Evolutionary conservation across 495 filamentous ascomycete species (phyloP).

Genomic region (Aspergillus affinis): DNA sequence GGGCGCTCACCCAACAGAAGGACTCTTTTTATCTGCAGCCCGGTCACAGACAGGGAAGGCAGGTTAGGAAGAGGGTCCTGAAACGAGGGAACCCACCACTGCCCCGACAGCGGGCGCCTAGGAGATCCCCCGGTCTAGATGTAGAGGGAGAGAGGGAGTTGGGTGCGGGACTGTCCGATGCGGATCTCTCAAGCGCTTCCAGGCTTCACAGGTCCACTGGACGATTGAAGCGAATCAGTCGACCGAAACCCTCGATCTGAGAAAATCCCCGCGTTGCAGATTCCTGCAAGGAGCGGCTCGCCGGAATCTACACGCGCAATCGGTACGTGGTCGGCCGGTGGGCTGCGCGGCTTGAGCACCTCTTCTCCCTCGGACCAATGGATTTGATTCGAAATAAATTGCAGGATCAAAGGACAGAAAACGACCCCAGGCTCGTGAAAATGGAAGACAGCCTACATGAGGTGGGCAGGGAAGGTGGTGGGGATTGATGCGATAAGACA

Average conservation of each 20-base stretch:
- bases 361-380: neutral
- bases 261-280: conserved; percentile 5
- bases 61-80: neutral
- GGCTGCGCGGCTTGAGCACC: neutral
- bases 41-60: neutral
- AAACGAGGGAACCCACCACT: conserved; percentile 10
- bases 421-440: neutral
- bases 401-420: neutral
- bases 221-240: conserved; percentile 1
- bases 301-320: conserved; percentile 15
- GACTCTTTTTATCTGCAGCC: neutral
- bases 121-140: neutral
- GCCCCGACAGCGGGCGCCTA: conserved; percentile 9
- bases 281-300: conserved; percentile 17
- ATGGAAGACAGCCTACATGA: neutral
- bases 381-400: neutral
- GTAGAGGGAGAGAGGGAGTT: neutral
- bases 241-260: conserved; percentile 3
- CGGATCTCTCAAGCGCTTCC: conserved; percentile 10
- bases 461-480: neutral
- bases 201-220: neutral
- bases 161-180: conserved; percentile 15
- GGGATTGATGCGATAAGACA: conserved; percentile 2
- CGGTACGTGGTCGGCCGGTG: conserved; percentile 1
- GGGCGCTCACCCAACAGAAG: neutral